phyloP scores from a whole-genome alignment of 768 basidiomycete species.

The Panaeolus cyanescens region DNA sequence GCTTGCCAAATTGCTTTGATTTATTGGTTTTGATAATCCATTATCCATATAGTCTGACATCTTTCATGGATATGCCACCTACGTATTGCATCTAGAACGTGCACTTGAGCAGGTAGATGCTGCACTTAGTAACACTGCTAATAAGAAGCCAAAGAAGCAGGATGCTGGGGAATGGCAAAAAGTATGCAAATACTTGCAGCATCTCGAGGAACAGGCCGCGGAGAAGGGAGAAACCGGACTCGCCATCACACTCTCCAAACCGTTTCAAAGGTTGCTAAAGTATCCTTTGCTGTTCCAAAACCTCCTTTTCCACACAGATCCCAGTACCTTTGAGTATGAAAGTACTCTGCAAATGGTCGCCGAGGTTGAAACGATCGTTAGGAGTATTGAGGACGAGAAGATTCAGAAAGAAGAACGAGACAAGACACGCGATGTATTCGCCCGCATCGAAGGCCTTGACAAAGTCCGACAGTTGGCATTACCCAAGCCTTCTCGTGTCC shows the following conservation, averaged over 20 bases:
- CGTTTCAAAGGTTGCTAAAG: constrained; percentile 95
- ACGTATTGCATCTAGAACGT: constrained; percentile 91
- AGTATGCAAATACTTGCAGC: constrained; percentile 71
- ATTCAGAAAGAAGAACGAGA: constrained; percentile 95
- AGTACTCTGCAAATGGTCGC: constrained; percentile 95
- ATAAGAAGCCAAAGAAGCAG: constrained; percentile 82
- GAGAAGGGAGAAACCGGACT: constrained; percentile 94
- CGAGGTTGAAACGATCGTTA: constrained; percentile 94
- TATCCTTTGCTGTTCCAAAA: constrained; percentile 98
- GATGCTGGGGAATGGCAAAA: constrained; percentile 79
- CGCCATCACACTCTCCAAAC: constrained; percentile 94
- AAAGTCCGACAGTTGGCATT: constrained; percentile 90
- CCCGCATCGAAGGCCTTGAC: constrained; percentile 94
- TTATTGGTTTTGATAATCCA: constrained; percentile 11
- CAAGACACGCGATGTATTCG: constrained; percentile 92
- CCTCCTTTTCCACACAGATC: constrained; percentile 94
- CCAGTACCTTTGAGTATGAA: constrained; percentile 97
- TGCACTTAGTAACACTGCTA: constrained; percentile 62
- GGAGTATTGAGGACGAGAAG: constrained; percentile 98
- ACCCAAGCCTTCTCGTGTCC: constrained; percentile 85
- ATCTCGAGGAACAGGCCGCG: constrained; percentile 76
- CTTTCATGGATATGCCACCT: constrained; percentile 90
- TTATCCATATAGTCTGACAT: constrained; percentile 72
- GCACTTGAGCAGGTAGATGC: constrained; percentile 88
- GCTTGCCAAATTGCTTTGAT: neutral